Evolutionary conservation across 371 early-diverging fungal genomes (phyloP).

Genomic region (Mucor saturninus): DNA sequence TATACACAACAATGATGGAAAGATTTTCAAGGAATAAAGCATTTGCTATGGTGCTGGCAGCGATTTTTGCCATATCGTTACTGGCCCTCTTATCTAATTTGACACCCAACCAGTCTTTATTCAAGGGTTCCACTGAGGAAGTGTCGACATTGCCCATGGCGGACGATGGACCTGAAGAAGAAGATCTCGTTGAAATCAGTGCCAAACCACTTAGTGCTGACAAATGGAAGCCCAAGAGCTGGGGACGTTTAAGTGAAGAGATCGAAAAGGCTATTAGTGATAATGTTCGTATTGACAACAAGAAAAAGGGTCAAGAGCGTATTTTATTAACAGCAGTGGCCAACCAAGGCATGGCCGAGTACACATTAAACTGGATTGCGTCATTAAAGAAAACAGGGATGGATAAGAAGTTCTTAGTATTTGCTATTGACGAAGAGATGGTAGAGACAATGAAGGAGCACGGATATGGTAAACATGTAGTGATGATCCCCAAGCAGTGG

Average conservation of each 20-base stretch:
- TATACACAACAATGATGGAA: slow-evolving; percentile 21
- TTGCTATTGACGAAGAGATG: slow-evolving; percentile 40
- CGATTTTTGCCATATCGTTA: slow-evolving; percentile 24
- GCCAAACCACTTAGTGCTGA: slow-evolving; percentile 19
- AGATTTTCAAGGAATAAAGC: slow-evolving; percentile 21
- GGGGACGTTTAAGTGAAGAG: slow-evolving; percentile 20
- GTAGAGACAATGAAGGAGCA: slow-evolving; percentile 25
- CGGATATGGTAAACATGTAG: slow-evolving; percentile 36
- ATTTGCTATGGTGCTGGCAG: slow-evolving; percentile 15
- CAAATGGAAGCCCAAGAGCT: slow-evolving; percentile 30
- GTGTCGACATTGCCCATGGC: neutral
- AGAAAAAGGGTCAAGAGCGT: slow-evolving; percentile 16
- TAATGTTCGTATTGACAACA: slow-evolving; percentile 13
- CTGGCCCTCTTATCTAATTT: slow-evolving; percentile 19
- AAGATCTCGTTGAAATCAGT: slow-evolving; percentile 19
- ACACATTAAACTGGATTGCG: slow-evolving; percentile 46
- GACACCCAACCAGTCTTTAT: slow-evolving; percentile 17
- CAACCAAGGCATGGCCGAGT: slow-evolving; percentile 45
- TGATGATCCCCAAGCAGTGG: slow-evolving; percentile 38
- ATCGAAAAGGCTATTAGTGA: slow-evolving; percentile 20
- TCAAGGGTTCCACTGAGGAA: neutral
- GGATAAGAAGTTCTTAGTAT: slow-evolving; percentile 40
- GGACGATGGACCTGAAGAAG: slow-evolving; percentile 15
- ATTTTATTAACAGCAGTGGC: slow-evolving; percentile 42
- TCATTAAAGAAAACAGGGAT: slow-evolving; percentile 35